Conservation (phyloP, 345 rosid species). For the Aquilaria yunnanensis region DNA sequence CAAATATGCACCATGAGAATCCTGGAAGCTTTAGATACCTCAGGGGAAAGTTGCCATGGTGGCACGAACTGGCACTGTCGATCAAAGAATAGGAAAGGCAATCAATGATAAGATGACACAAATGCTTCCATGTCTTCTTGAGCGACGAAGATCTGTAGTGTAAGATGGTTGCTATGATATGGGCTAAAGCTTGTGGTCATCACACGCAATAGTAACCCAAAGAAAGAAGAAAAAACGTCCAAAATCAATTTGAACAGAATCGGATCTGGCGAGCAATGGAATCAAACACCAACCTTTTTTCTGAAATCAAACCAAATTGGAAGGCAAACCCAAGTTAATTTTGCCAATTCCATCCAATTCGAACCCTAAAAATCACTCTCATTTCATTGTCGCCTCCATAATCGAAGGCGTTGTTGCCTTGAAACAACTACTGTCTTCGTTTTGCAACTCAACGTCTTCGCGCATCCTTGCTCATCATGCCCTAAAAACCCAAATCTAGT, state of each 20-base stretch:
- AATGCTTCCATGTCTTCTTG: conserved; percentile 91
- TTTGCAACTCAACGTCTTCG: no score
- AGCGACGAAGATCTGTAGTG: conserved; percentile 80
- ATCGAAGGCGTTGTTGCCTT: no score
- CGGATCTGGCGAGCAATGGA: no score
- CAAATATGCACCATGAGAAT: conserved; percentile 72
- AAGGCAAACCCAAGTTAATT: no score
- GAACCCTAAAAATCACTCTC: no score
- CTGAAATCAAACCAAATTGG: no score
- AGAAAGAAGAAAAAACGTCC: neutral
- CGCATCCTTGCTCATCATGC: no score
- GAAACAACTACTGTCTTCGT: no score
- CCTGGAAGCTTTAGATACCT: conserved; percentile 78
- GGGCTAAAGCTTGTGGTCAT: conserved; percentile 58
- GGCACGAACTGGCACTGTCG: conserved; percentile 39
- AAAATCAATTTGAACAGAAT: neutral
- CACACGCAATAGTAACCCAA: neutral
- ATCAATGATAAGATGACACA: conserved; percentile 86
- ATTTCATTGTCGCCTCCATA: no score
- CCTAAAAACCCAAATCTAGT: no score
- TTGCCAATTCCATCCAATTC: no score
- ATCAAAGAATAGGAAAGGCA: conserved; percentile 56
- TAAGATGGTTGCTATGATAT: conserved; percentile 51
- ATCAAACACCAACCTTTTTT: no score
- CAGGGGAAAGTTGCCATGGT: conserved; percentile 47